A percentile compares a stretch with the other conserved stretches of the same genome.
Conservation (phyloP, 148 eudicot genomes). For the Vaccinium corymbosum region DNA sequence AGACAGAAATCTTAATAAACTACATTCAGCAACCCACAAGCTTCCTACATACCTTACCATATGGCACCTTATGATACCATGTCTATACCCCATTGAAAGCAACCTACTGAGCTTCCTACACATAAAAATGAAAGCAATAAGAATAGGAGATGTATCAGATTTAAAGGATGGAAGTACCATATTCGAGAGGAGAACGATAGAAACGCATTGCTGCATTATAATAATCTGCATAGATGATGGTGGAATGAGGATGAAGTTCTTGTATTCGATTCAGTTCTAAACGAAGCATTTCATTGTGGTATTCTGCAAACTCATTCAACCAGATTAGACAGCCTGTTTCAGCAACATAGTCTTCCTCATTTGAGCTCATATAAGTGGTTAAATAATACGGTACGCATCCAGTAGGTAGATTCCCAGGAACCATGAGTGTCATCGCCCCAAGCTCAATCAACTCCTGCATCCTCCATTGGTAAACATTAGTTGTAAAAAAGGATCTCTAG, state of each 20-base stretch:
- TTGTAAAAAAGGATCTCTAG: too few relatives aligned
- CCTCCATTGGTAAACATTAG: not conserved
- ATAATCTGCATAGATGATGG: constrained; percentile 38
- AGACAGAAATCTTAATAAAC: not conserved
- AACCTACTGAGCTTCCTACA: not conserved
- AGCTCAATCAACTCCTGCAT: constrained; percentile 36
- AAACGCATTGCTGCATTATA: constrained; percentile 33
- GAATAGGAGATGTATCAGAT: not conserved
- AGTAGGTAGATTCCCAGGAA: constrained; percentile 39
- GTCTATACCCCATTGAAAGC: too few relatives aligned
- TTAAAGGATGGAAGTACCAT: constrained; percentile 15
- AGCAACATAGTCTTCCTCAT: constrained; percentile 25
- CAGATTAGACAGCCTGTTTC: constrained; percentile 34
- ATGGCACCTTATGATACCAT: too few relatives aligned
- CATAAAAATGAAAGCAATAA: not conserved
- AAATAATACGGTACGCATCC: constrained; percentile 34
- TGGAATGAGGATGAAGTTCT: constrained; percentile 25
- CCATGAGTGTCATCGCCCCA: constrained; percentile 33
- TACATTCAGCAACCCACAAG: too few relatives aligned
- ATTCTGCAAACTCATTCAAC: constrained; percentile 26
- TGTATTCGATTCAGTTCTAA: constrained; percentile 15
- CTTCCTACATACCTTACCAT: too few relatives aligned
- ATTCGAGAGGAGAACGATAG: constrained; percentile 26
- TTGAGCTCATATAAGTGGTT: constrained; percentile 13
- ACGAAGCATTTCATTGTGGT: constrained; percentile 32